Base-by-base conservation (phyloP, 495 filamentous ascomycete species). In the Neurospora hispaniola region DNA sequence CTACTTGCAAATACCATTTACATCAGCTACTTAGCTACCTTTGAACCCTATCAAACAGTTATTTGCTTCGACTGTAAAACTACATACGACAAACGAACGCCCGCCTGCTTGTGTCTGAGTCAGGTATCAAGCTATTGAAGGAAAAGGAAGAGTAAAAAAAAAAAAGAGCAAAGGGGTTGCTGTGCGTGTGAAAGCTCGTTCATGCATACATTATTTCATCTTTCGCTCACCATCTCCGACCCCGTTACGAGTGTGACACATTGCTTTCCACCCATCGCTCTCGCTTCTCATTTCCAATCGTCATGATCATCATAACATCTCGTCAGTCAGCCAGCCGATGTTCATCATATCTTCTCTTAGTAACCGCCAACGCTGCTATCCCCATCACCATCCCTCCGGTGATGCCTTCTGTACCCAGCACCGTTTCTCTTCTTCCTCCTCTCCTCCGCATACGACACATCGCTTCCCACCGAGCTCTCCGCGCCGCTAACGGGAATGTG, bases 401-500 rank as follows among this genome's bases (percentile, higher is more conserved):
- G 54, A 27, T 40, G 23, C 66, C 74, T 71, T 54, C 77, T 74
- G 20, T 75, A 74, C 11, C 75, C 79, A 5, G 73, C 79, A 9
- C 76, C 79, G 14, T 70, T 77, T 62, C 79, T 71, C 75, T 75
- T 78, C 76, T 79, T 81, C n/a, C 79, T 71, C 75, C 76, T 81
- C 73, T 81, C 78, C 71, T 82, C 78, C 5, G 76, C 72, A 70
- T 81, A 82, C 48, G 80, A 73, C 40, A 77, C 74, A 66, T 81
- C 79, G 23, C 71, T 78, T 16, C 72, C 71, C 14, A 76, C 35
- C 42, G 73, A 69, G 73, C 74, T 31, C 69, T 23, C 69, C 62
- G 43, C 42, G 68, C 39, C 71, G 44, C 76, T 74, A 42, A 85
- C 89, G 77, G 94, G 80, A 2, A 92, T 93, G 0, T 93, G 92